These are phyloP conservation scores for Ogataea degrootiae DNA, from an alignment of 805 yeast genomes.

Conservation along the genomic window DNA sequence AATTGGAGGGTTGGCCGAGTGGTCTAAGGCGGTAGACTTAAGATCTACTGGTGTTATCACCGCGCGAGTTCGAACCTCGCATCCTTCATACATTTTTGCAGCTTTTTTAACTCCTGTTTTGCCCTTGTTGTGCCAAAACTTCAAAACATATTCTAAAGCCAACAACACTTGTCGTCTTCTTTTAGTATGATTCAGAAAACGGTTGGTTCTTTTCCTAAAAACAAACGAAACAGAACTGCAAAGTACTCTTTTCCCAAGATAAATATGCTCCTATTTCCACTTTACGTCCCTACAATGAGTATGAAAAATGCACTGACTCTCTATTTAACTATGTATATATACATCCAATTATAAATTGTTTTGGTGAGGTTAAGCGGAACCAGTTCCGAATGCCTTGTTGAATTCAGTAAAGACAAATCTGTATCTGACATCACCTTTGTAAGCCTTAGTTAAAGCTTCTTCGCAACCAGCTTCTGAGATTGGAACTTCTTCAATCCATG, in stretches of 20 bases:
- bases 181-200: no score
- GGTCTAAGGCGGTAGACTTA: slow-evolving; percentile 36
- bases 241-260: no score
- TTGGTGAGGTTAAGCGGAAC: slow-evolving; percentile 4
- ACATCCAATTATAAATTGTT: not conserved
- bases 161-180: no score
- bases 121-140: no score
- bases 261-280: no score
- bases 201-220: no score
- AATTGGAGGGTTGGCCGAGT: slow-evolving; percentile 34
- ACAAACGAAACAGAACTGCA: no score
- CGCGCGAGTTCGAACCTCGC: slow-evolving; percentile 37
- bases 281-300: no score
- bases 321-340: not conserved
- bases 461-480: slow-evolving; percentile 39
- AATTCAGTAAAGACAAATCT: slow-evolving; percentile 48
- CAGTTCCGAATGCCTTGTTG: slow-evolving; percentile 38
- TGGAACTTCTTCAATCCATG: slow-evolving; percentile 49
- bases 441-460: slow-evolving; percentile 40
- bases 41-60: slow-evolving; percentile 32
- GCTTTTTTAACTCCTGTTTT: not conserved
- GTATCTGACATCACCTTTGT: slow-evolving; percentile 46
- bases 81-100: slow-evolving; percentile 27
- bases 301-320: no score
- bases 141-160: no score